Base-by-base conservation (phyloP, 2,329 filamentous ascomycete species). In the Penicillium sp. region DNA sequence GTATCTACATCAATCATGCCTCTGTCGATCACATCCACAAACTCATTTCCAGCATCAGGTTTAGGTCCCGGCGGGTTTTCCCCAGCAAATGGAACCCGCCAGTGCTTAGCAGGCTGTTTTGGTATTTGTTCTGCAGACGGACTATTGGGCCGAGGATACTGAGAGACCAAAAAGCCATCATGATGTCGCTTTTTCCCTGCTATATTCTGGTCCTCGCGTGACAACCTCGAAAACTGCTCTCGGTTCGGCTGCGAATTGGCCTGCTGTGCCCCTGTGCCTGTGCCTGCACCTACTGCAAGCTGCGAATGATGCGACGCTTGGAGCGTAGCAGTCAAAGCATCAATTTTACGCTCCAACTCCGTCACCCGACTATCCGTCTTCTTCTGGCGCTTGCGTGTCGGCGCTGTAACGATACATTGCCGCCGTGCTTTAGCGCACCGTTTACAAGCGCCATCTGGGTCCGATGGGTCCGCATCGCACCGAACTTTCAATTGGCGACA, bases 301-400 rank as follows among this genome's bases (percentile, higher is more conserved):
- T 48, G 64, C 19, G 60, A 53, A 6, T 67, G 67, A 50, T 74
- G 72, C 10, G 74, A 72, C 2, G 89, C 86, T 46, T 91, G 88
- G 62, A 96, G 72, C 35, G 87, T 92, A 7, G 91, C 90, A 8
- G 91, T 96, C 71, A 96, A 73, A 9, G 89, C 90, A 78, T 96
- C 92, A 62, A 96, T 93, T 79, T 96, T 96, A 80, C 89, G 92
- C 80, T 96, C 92, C 51, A 97, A 81, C 78, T 96, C 92, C 9
- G 92, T 89, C 13, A 97, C 92, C 51, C 92, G 84, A 63, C 87
- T 93, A 72, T 96, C 93, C 53, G 91, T 92, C 81, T 96, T 96
- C 80, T 93, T 96, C 78, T 93, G 91, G 45, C 92, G 83, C 77
- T 96, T 96, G 42, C 91, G 77, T 14, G 81, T 86, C 0, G 85